A percentile compares a stretch with the other conserved stretches of the same genome.
Evolutionary conservation across 192 early-diverging fungal species (phyloP).

Genomic region (Radiomyces spectabilis): DNA sequence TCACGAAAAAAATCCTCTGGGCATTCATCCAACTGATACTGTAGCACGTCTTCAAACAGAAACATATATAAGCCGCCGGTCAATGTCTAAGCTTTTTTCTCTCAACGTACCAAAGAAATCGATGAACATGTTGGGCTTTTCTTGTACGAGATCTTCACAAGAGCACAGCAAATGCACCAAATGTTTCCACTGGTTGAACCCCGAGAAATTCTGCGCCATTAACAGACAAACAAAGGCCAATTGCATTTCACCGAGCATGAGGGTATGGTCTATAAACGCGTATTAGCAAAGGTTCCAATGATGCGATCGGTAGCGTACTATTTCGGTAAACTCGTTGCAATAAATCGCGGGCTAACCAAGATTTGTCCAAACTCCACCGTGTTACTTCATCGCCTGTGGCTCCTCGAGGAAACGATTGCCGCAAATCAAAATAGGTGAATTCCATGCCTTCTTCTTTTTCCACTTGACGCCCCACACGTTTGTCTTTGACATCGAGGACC

Average conservation of each 20-base stretch:
- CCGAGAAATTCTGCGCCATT: conserved; percentile 75
- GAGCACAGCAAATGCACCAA: conserved; percentile 64
- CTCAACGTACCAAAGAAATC: conserved; percentile 43
- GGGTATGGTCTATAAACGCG: conserved; percentile 27
- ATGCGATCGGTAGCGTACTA: conserved; percentile 27
- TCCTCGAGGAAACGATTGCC: conserved; percentile 70
- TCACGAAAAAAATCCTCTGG: conserved; percentile 66
- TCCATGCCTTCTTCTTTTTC: conserved; percentile 25
- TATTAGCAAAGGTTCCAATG: not conserved
- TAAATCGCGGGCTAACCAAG: conserved; percentile 64
- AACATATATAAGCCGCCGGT: too few species aligned
- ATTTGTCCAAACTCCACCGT: conserved; percentile 83
- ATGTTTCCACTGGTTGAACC: conserved; percentile 83
- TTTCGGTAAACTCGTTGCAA: conserved; percentile 36
- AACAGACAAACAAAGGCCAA: conserved; percentile 74
- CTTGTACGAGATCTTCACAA: conserved; percentile 51
- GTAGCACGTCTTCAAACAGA: conserved; percentile 37
- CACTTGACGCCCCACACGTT: conserved; percentile 2
- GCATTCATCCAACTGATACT: conserved; percentile 59
- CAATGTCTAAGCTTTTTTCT: too few species aligned
- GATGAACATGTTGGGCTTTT: conserved; percentile 36
- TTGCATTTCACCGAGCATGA: conserved; percentile 75
- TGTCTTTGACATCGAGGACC: not conserved
- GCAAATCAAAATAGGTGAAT: conserved; percentile 75
- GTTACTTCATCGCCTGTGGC: conserved; percentile 61